Percentiles rank a stretch among this genome's conserved stretches.
Conservation (phyloP, 2,329 filamentous ascomycete species). For the Neopestalotiopsis sp. region DNA sequence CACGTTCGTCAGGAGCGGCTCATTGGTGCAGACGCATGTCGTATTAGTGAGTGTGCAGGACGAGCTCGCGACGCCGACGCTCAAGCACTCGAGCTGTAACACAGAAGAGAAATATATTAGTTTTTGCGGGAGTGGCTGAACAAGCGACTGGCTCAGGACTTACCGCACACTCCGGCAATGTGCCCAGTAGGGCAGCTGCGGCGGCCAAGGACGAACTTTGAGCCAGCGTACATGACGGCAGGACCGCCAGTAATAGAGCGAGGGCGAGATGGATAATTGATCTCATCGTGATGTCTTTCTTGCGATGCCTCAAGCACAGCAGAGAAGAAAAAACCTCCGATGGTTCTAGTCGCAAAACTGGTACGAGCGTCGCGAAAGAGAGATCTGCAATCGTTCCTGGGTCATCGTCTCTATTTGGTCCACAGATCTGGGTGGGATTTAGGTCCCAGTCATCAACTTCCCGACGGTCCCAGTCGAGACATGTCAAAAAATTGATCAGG, state of each 20-base stretch:
- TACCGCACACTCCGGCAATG: slow-evolving; percentile 40
- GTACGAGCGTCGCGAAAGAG: slow-evolving; percentile 3
- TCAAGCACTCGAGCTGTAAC: slow-evolving; percentile 27
- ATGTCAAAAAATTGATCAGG: slow-evolving; percentile 4
- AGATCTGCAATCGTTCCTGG: slow-evolving; percentile 15
- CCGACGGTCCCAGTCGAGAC: neutral
- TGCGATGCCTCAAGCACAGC: neutral
- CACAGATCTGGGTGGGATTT: slow-evolving; percentile 13
- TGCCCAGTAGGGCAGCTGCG: slow-evolving; percentile 19
- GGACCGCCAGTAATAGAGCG: neutral
- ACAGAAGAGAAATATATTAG: neutral
- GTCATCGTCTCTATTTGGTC: slow-evolving; percentile 9
- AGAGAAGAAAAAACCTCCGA: neutral
- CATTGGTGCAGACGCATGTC: slow-evolving; percentile 39
- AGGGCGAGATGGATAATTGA: neutral
- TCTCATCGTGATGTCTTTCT: slow-evolving; percentile 5
- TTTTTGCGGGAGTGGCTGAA: neutral
- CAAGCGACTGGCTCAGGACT: slow-evolving; percentile 16
- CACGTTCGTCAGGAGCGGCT: slow-evolving; percentile 30
- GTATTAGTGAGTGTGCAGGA: slow-evolving; percentile 33
- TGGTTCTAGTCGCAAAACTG: neutral
- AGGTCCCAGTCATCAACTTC: neutral
- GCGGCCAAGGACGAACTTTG: slow-evolving; percentile 5
- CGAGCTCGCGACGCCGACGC: slow-evolving; percentile 30
- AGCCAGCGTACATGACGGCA: neutral